A percentile compares a stretch with the other conserved stretches of the same genome.
phyloP scores from a whole-genome alignment of 768 basidiomycete genomes.

The Tephrocybe sp. region DNA sequence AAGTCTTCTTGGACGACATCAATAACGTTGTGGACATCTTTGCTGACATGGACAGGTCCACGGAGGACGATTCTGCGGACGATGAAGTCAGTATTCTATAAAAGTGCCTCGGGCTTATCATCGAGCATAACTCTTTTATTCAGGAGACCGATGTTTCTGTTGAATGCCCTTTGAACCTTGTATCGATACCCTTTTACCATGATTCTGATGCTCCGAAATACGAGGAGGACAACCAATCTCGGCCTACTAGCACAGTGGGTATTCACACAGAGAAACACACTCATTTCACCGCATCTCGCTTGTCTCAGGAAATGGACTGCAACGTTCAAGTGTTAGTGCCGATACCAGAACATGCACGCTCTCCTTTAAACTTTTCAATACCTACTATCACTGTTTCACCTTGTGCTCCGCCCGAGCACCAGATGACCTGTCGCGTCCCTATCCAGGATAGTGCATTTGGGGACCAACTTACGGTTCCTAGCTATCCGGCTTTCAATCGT shows the following conservation, averaged over 20 bases:
- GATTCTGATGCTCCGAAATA: neutral
- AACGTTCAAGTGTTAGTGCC: constrained; percentile 2
- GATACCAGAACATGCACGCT: constrained; percentile 27
- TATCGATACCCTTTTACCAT: neutral
- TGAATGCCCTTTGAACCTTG: neutral
- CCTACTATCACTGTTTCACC: constrained; percentile 56
- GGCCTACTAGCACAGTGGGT: no score
- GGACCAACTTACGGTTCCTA: constrained; percentile 48
- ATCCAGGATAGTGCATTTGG: constrained; percentile 57
- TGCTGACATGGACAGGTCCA: constrained; percentile 35
- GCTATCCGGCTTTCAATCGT: constrained; percentile 44
- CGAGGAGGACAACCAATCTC: no score
- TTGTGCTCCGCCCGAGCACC: constrained; percentile 37
- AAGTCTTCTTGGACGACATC: constrained; percentile 36
- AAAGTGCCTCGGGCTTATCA: no score
- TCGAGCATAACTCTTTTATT: neutral
- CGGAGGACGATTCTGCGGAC: constrained; percentile 11
- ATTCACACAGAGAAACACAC: no score
- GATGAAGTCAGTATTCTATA: neutral
- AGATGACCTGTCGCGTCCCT: constrained; percentile 47
- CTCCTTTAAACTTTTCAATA: constrained; percentile 31
- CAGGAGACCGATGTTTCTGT: neutral
- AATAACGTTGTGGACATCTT: constrained; percentile 42
- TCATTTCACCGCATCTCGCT: neutral
- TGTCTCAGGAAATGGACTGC: neutral